Conservation (phyloP, 495 filamentous ascomycete species). For the Bacidia rubella region DNA sequence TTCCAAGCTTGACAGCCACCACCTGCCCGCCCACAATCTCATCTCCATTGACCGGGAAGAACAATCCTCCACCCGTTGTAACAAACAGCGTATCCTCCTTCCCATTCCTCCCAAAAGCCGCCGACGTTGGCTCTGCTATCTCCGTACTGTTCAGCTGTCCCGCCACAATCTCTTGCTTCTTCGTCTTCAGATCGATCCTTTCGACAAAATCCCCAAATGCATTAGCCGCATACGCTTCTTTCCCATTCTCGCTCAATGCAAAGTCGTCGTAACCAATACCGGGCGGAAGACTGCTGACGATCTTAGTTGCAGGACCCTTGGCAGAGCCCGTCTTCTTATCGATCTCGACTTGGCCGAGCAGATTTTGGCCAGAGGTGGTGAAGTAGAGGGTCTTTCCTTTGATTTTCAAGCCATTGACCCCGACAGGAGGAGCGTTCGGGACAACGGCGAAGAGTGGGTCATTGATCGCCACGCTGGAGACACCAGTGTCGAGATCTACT, state of each 20-base stretch:
- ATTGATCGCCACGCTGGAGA: neutral
- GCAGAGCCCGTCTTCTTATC: neutral
- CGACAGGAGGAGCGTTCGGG: neutral
- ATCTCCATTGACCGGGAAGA: constrained; percentile 2
- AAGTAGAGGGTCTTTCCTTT: neutral
- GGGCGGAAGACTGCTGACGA: neutral
- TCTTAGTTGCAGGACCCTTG: neutral
- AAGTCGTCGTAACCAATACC: constrained; percentile 2
- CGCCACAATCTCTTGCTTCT: constrained; percentile 2
- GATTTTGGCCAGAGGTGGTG: neutral
- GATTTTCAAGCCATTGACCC: neutral
- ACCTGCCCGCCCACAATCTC: constrained; percentile 6
- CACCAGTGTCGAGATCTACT: constrained; percentile 11
- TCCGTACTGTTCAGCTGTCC: neutral
- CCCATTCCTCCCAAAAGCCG: constrained; percentile 19
- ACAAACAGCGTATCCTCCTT: constrained; percentile 9
- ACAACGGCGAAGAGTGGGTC: neutral
- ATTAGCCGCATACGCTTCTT: neutral
- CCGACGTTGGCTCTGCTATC: constrained; percentile 2
- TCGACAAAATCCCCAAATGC: neutral
- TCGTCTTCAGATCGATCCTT: neutral
- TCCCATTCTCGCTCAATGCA: neutral
- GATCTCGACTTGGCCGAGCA: neutral
- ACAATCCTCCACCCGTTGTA: constrained; percentile 6
- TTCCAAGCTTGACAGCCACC: constrained; percentile 4